A percentile compares a stretch with the other conserved stretches of the same genome.
These are phyloP conservation scores for Pseudevernia furfuracea DNA, from an alignment of 495 filamentous ascomycete species.

Conservation along the genomic window DNA sequence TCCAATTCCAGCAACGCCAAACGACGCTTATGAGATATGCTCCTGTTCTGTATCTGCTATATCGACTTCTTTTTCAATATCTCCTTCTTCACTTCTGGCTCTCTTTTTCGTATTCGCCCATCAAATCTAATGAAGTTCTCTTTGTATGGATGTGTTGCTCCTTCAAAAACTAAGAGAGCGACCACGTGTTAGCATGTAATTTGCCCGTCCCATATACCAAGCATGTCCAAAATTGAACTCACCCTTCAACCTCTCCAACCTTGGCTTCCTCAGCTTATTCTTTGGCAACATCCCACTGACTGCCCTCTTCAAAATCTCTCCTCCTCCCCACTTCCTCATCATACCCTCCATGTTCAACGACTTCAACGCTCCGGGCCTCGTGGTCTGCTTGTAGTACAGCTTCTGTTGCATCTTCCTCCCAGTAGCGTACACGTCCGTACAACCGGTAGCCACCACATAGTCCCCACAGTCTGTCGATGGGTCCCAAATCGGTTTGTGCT, in stretches of 20 bases:
- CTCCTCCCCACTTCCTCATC: slow-evolving; percentile 89
- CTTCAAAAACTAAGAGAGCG: slow-evolving; percentile 66
- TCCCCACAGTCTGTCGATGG: slow-evolving; percentile 96
- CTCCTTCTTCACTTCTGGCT: slow-evolving; percentile 40
- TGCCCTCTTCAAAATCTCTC: slow-evolving; percentile 84
- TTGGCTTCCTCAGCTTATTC: slow-evolving; percentile 79
- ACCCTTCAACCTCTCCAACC: slow-evolving; percentile 85
- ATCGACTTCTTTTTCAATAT: slow-evolving; percentile 26
- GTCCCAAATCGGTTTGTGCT: slow-evolving; percentile 98
- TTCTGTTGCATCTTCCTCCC: slow-evolving; percentile 91
- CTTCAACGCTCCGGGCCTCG: slow-evolving; percentile 77
- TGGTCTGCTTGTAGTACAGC: slow-evolving; percentile 89
- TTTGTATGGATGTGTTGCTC: slow-evolving; percentile 83
- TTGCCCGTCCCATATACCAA: slow-evolving; percentile 7
- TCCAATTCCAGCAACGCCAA: not conserved
- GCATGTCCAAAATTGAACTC: slow-evolving; percentile 27
- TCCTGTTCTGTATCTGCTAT: slow-evolving; percentile 1
- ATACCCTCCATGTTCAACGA: slow-evolving; percentile 89
- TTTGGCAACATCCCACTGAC: slow-evolving; percentile 97
- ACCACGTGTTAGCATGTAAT: slow-evolving; percentile 4
- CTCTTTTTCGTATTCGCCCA: slow-evolving; percentile 25
- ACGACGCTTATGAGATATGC: not conserved
- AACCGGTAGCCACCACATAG: slow-evolving; percentile 91
- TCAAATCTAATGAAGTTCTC: slow-evolving; percentile 71
- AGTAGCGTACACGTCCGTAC: slow-evolving; percentile 76